These are phyloP conservation scores for Abelmoschus esculentus DNA, from an alignment of 345 rosid species.

Conservation along the genomic window DNA sequence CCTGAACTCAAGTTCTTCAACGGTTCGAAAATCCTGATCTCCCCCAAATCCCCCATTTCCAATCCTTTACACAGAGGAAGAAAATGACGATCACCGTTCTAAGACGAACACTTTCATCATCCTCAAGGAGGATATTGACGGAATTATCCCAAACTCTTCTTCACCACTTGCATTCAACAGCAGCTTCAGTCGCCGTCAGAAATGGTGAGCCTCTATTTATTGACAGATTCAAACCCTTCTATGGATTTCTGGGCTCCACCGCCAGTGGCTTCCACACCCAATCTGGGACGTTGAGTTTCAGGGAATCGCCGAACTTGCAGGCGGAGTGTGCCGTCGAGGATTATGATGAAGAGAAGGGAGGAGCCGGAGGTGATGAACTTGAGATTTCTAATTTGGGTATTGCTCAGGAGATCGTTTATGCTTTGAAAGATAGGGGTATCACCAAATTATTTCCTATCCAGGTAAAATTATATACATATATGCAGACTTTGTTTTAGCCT, in stretches of 20 bases:
- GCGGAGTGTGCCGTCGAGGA: constrained; percentile 51
- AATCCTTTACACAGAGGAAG: too few species aligned
- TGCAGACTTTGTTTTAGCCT: background rate
- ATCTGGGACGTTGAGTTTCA: constrained; percentile 24
- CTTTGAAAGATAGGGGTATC: constrained; percentile 60
- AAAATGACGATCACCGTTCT: constrained; percentile 1
- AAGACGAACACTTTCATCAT: background rate
- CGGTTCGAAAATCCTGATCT: background rate
- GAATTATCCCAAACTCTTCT: background rate
- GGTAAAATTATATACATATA: constrained; percentile 23
- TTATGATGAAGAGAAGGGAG: constrained; percentile 25
- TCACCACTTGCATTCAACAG: background rate
- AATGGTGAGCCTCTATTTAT: background rate
- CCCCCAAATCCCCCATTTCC: background rate
- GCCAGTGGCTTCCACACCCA: constrained; percentile 41
- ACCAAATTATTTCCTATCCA: constrained; percentile 83
- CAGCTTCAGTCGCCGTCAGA: background rate
- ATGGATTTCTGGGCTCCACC: too few species aligned
- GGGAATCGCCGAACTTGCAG: constrained; percentile 27
- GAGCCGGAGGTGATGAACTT: constrained; percentile 43
- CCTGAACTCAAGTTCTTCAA: background rate
- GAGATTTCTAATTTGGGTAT: constrained; percentile 61
- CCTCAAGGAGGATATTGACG: background rate
- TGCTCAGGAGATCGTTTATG: constrained; percentile 62
- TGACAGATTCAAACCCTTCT: background rate